Percentiles rank a stretch among this genome's conserved stretches.
These are phyloP conservation scores for Colletotrichum theobromicola DNA, from an alignment of 2,329 filamentous ascomycete genomes.

Conservation along the genomic window DNA sequence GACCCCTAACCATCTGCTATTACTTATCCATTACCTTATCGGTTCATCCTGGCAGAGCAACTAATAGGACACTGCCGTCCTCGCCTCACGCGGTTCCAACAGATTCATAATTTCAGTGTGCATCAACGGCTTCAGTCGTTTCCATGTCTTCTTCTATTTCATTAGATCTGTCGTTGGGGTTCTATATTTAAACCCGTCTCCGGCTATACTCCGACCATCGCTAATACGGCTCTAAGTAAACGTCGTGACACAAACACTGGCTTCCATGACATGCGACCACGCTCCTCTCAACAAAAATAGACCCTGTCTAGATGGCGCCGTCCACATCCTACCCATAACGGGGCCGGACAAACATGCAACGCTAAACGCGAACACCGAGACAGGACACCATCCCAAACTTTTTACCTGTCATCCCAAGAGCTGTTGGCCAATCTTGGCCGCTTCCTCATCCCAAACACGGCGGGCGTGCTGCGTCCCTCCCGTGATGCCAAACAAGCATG, in stretches of 20 bases:
- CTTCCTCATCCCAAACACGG: neutral
- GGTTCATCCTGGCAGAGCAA: neutral
- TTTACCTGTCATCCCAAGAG: neutral
- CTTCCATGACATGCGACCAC: neutral
- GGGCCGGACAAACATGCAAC: neutral
- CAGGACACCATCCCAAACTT: neutral
- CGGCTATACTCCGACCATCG: neutral
- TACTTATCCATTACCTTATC: neutral
- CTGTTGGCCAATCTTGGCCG: neutral
- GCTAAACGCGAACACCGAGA: constrained; percentile 3
- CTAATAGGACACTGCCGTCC: neutral
- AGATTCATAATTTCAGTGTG: neutral
- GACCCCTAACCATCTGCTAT: neutral
- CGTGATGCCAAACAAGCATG: neutral
- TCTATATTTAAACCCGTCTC: neutral
- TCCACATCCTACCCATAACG: neutral
- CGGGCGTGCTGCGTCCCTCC: neutral
- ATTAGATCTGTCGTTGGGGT: neutral
- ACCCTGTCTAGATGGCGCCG: neutral
- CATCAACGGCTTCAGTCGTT: neutral
- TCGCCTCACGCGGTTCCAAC: neutral
- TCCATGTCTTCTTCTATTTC: neutral
- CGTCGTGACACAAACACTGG: neutral
- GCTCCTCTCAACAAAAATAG: constrained; percentile 3
- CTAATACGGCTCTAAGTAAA: neutral